Evolutionary conservation across 2,329 filamentous ascomycete species (phyloP), one percentile per base, ranked within the genome.

Genomic region (Dactylonectria macrodidyma): DNA sequence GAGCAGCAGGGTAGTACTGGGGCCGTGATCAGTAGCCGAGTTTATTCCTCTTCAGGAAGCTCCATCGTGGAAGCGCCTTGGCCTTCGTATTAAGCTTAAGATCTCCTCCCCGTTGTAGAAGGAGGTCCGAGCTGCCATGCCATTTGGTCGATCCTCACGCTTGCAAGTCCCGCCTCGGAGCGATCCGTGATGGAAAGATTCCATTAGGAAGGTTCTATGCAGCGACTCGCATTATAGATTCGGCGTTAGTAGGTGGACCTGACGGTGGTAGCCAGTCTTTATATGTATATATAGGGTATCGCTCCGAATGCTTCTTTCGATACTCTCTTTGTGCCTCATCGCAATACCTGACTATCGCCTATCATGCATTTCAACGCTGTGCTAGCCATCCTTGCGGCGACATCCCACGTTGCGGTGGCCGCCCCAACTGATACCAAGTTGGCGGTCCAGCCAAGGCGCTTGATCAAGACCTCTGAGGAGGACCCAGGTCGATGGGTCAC

Each of bases 381-480:
- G 7, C 7, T 44, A 3, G 41, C 41, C 41, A 8, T 44, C 41
- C 16, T 44, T 14, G 41, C 41, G 16, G 41, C 41, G 16, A n/a
- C 16, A 8, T 19, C 41, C n/a, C 41, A 44, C 41, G 14, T 44
- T 19, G 41, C 16, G 14, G 41, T n/a, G 14, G 41, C 41, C n/a
- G 41, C 41, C n/a, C 41, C 41, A 44, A n/a, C 16, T 9, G 6
- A 14, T 44, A 8, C 14, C 2, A 44, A 44, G 8, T 14, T n/a
- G 16, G 41, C 16, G 41, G 41, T 8, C 41, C n/a, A 8, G 1
- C 16, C 16, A 8, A 44, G 8, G 41, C 33, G 33, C 38, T 33
- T 54, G 5, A 54, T 54, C n/a, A 54, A 54, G 33, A 54, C 51
- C 19, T 54, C 51, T 5, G 51, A 54, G 11, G 51, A 54, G 11